Percentiles rank a stretch among this genome's conserved stretches.
Evolutionary conservation across 441 rosid genomes (phyloP).

Genomic region (Eruca vesicaria): DNA sequence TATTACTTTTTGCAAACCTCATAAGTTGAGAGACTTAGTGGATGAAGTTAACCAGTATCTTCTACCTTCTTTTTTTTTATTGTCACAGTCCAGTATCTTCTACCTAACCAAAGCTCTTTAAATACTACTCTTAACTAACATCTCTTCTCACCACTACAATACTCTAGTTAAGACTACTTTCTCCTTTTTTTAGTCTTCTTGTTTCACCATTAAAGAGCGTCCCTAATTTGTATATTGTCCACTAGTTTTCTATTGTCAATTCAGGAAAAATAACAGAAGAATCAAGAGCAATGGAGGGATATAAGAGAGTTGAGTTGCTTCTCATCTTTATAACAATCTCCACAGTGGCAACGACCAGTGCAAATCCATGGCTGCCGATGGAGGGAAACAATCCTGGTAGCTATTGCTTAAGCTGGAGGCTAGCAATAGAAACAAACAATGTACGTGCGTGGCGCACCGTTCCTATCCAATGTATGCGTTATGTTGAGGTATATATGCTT

Average conservation of each 20-base stretch:
- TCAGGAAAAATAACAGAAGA: too few relatives aligned
- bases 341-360: constrained; percentile 31
- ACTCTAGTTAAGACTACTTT: too few relatives aligned
- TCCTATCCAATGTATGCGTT: constrained; percentile 54
- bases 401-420: constrained; percentile 84
- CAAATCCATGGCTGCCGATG: constrained; percentile 3
- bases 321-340: constrained; percentile 39
- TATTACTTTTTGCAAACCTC: constrained; percentile 23
- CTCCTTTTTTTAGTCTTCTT: constrained; percentile 9
- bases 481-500: constrained; percentile 67
- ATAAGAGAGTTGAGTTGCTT: constrained; percentile 31
- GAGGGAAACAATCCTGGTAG: constrained; percentile 23
- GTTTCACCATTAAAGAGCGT: background rate
- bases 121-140: constrained; percentile 22
- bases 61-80: too few relatives aligned
- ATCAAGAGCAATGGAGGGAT: constrained; percentile 43
- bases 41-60: constrained; percentile 19
- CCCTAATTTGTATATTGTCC: too few relatives aligned
- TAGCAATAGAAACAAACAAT: constrained; percentile 87
- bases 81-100: constrained; percentile 28
- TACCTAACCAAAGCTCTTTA: constrained; percentile 30
- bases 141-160: constrained; percentile 14
- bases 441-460: constrained; percentile 77
- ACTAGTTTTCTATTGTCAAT: too few relatives aligned
- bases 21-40: constrained; percentile 20